These are phyloP conservation scores for Mesembryanthemum crystallinum DNA, from an alignment of 148 eudicot species.

Conservation along the genomic window DNA sequence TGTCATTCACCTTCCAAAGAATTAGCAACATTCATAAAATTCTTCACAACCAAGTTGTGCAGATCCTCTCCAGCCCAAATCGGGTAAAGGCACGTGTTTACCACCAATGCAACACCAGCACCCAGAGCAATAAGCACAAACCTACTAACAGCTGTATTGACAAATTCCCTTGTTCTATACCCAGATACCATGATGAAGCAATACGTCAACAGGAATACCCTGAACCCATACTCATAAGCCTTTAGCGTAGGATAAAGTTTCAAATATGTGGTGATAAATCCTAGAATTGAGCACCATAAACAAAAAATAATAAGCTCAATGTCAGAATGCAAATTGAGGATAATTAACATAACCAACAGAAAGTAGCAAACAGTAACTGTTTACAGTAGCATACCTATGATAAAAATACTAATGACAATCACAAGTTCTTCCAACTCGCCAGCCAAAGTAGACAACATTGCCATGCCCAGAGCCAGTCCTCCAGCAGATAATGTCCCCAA, in stretches of 20 bases:
- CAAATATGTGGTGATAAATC: conserved; percentile 55
- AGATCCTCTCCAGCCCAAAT: conserved; percentile 97
- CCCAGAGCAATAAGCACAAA: conserved; percentile 84
- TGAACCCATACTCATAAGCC: conserved; percentile 87
- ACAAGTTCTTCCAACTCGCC: conserved; percentile 73
- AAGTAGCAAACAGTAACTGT: neutral
- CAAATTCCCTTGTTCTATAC: conserved; percentile 65
- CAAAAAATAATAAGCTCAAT: conserved; percentile 9
- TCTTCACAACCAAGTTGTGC: conserved; percentile 73
- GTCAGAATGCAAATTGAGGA: neutral
- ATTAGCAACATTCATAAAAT: conserved; percentile 67
- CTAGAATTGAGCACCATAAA: conserved; percentile 31
- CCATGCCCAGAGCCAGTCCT: conserved; percentile 70
- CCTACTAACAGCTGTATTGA: conserved; percentile 65
- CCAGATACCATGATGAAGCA: conserved; percentile 89
- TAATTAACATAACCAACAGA: neutral
- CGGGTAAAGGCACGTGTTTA: conserved; percentile 76
- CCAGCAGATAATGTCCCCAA: conserved; percentile 80
- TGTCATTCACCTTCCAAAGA: conserved; percentile 77
- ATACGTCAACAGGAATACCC: conserved; percentile 80
- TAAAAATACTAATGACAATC: conserved; percentile 56
- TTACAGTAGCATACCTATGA: conserved; percentile 47
- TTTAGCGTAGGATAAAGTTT: conserved; percentile 82
- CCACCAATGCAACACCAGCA: conserved; percentile 65
- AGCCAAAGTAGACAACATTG: conserved; percentile 48